Percentiles rank a stretch among this genome's conserved stretches.
Evolutionary conservation across 805 yeast genomes (phyloP).

Genomic region (Komagataella mondaviorum): DNA sequence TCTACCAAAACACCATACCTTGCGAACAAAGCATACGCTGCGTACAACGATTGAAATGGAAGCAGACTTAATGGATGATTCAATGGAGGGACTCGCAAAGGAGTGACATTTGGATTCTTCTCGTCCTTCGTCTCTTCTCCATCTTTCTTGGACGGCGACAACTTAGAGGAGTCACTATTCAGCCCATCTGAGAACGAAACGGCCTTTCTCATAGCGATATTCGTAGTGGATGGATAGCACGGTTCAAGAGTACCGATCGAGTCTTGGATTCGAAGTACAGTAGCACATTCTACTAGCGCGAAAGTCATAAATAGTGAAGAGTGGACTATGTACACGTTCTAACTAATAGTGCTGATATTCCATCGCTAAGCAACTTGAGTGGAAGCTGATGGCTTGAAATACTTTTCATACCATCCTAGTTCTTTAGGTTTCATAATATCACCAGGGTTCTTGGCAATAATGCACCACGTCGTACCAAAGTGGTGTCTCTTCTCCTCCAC

Average conservation of each 20-base stretch:
- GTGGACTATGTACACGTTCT: constrained; percentile 1
- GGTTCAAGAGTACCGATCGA: neutral
- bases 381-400: constrained; percentile 12
- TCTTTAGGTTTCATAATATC: constrained; percentile 38
- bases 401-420: constrained; percentile 35
- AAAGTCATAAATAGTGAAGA: neutral
- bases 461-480: constrained; percentile 86
- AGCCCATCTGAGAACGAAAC: constrained; percentile 13
- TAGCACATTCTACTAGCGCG: neutral
- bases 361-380: constrained; percentile 5
- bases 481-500: constrained; percentile 73
- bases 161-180: neutral
- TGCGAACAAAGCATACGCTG: constrained; percentile 14
- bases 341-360: neutral
- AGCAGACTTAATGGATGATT: constrained; percentile 7
- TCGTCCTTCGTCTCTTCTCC: neutral
- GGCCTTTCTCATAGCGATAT: constrained; percentile 9
- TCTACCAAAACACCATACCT: constrained; percentile 18
- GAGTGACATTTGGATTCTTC: neutral
- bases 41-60: constrained; percentile 17
- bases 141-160: neutral
- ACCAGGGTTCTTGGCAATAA: constrained; percentile 63
- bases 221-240: neutral
- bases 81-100: neutral
- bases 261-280: neutral